These are phyloP conservation scores for Phaffia tasmanica DNA, from an alignment of 768 basidiomycete genomes.

Conservation along the genomic window DNA sequence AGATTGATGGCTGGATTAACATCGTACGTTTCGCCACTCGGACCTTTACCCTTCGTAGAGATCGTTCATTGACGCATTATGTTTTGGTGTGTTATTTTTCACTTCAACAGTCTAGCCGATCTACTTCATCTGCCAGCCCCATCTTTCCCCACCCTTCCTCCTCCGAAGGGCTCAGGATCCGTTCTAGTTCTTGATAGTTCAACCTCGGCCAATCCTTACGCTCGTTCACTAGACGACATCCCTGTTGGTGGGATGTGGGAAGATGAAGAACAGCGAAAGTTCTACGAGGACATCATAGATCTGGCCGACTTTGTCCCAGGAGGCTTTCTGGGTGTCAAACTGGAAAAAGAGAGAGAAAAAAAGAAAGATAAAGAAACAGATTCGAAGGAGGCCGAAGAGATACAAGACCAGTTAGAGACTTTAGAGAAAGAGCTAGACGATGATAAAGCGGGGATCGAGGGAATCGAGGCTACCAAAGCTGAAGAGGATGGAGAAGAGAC, in stretches of 20 bases:
- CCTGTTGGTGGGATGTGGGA: slow-evolving; percentile 76
- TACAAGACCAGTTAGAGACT: slow-evolving; percentile 49
- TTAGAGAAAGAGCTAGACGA: slow-evolving; percentile 51
- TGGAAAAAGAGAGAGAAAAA: slow-evolving; percentile 28
- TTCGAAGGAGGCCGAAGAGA: slow-evolving; percentile 18
- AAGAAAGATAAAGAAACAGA: slow-evolving; percentile 32
- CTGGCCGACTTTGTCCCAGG: slow-evolving; percentile 83
- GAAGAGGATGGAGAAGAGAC: slow-evolving; percentile 11
- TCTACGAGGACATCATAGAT: slow-evolving; percentile 88
- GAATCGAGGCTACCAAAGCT: slow-evolving; percentile 2
- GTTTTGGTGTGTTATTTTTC: background rate
- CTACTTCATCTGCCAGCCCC: slow-evolving; percentile 75
- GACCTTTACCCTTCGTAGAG: slow-evolving; percentile 56
- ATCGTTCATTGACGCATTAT: slow-evolving; percentile 9
- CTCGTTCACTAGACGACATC: slow-evolving; percentile 24
- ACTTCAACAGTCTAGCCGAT: slow-evolving; percentile 61
- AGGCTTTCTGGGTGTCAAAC: slow-evolving; percentile 64
- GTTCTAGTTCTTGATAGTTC: slow-evolving; percentile 25
- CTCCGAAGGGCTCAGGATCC: slow-evolving; percentile 18
- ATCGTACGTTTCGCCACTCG: background rate
- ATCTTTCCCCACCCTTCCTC: slow-evolving; percentile 52
- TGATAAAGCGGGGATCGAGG: background rate
- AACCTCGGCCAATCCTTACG: slow-evolving; percentile 18
- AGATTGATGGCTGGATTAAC: slow-evolving; percentile 58
- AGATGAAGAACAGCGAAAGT: slow-evolving; percentile 88